Conservation (phyloP, 441 rosid species). For the Erodium trifolium region DNA sequence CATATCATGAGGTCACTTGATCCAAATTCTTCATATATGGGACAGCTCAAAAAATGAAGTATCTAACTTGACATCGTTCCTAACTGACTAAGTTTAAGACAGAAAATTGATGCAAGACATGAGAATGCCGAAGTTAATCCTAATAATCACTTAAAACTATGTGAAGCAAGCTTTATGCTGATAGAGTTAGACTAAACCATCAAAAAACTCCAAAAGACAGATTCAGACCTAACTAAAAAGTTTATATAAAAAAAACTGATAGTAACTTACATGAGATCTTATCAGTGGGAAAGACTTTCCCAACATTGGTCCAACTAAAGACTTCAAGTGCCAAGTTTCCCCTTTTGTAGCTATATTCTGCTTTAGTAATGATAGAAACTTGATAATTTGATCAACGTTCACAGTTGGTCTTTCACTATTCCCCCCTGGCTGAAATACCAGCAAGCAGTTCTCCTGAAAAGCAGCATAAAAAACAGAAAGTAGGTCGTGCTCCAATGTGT, state of each 20-base stretch:
- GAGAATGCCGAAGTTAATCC: background rate
- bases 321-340: conserved; percentile 68
- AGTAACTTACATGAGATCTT: conserved; percentile 67
- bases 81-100: background rate
- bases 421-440: conserved; percentile 40
- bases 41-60: background rate
- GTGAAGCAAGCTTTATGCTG: background rate
- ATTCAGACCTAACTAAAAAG: background rate
- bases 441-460: conserved; percentile 50
- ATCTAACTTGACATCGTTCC: background rate
- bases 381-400: conserved; percentile 41
- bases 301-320: conserved; percentile 66
- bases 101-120: conserved; percentile 7
- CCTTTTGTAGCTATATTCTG: conserved; percentile 39
- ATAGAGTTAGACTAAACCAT: conserved; percentile 1
- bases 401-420: conserved; percentile 31
- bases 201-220: background rate
- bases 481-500: conserved; percentile 42
- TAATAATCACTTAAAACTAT: background rate
- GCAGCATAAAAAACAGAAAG: conserved; percentile 45
- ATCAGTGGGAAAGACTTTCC: conserved; percentile 55
- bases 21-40: background rate
- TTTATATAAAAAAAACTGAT: background rate
- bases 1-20: background rate
- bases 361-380: conserved; percentile 51